These are phyloP conservation scores for Prunus yedoensis DNA, from an alignment of 331 rosid species.

Conservation along the genomic window DNA sequence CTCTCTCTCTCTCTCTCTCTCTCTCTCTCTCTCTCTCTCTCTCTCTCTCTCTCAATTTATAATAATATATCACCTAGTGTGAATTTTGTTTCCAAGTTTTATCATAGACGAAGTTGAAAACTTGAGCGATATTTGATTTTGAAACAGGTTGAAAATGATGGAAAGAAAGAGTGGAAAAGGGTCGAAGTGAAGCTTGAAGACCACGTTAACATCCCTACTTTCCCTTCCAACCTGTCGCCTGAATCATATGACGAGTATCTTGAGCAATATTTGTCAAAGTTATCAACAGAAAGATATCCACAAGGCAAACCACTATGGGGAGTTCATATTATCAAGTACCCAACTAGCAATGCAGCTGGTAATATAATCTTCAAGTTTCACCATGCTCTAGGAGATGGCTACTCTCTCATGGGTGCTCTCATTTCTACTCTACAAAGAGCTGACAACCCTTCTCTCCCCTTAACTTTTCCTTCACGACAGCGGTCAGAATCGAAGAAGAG, in stretches of 20 bases:
- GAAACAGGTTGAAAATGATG: not conserved
- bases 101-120: no score
- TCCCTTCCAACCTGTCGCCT: slow-evolving; percentile 20
- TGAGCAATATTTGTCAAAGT: slow-evolving; percentile 30
- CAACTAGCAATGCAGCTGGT: slow-evolving; percentile 38
- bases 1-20: not conserved
- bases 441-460: slow-evolving; percentile 51
- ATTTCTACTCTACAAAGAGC: slow-evolving; percentile 44
- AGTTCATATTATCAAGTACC: slow-evolving; percentile 39
- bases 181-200: slow-evolving; percentile 48
- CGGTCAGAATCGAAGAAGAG: not conserved
- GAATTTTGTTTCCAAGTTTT: no score
- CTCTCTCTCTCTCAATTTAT: no score
- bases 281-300: slow-evolving; percentile 23
- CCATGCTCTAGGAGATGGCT: slow-evolving; percentile 61
- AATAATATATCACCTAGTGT: no score
- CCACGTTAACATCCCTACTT: slow-evolving; percentile 28
- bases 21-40: no score
- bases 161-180: slow-evolving; percentile 21
- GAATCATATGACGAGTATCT: slow-evolving; percentile 32
- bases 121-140: no score
- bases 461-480: slow-evolving; percentile 38
- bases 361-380: slow-evolving; percentile 42
- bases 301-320: slow-evolving; percentile 52
- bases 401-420: slow-evolving; percentile 54